phyloP scores from a whole-genome alignment of 139 green algal species.

The Gonium pectorale region DNA sequence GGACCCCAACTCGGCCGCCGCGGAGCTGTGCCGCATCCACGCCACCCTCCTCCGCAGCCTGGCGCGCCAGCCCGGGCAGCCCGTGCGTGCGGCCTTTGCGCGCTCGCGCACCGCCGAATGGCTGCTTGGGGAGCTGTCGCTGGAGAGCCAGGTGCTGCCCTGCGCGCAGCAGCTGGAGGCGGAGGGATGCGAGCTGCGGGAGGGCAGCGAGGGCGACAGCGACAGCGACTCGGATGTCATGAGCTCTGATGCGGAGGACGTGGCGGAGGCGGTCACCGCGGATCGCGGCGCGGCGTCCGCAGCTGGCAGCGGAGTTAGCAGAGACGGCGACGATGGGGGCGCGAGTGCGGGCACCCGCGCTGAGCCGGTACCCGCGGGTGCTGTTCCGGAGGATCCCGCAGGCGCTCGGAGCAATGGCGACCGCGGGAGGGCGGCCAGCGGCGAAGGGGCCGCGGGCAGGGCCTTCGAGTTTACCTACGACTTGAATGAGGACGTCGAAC shows the following conservation, averaged over 20 bases:
- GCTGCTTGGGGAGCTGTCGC: slow-evolving; percentile 64
- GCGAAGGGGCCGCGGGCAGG: background rate
- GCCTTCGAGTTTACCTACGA: slow-evolving; percentile 72
- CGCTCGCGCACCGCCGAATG: slow-evolving; percentile 57
- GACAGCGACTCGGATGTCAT: too few relatives aligned
- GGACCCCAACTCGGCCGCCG: slow-evolving; percentile 29
- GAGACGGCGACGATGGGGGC: too few relatives aligned
- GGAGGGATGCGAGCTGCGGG: background rate
- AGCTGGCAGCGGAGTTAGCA: too few relatives aligned
- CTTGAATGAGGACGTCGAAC: slow-evolving; percentile 76
- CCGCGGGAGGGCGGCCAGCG: background rate
- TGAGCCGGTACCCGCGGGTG: too few relatives aligned
- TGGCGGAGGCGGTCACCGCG: too few relatives aligned
- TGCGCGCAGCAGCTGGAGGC: background rate
- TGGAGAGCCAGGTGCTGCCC: slow-evolving; percentile 53
- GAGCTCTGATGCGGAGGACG: too few relatives aligned
- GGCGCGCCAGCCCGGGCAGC: background rate
- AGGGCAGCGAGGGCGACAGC: background rate
- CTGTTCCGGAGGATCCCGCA: too few relatives aligned
- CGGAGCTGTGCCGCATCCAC: slow-evolving; percentile 47
- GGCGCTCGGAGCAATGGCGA: too few relatives aligned
- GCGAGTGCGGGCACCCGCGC: too few relatives aligned
- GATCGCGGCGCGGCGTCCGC: too few relatives aligned
- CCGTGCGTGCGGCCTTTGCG: slow-evolving; percentile 16
- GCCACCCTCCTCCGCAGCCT: slow-evolving; percentile 40